Conservation (phyloP, 2,329 filamentous ascomycete genomes). For the Cladophialophora immunda region DNA sequence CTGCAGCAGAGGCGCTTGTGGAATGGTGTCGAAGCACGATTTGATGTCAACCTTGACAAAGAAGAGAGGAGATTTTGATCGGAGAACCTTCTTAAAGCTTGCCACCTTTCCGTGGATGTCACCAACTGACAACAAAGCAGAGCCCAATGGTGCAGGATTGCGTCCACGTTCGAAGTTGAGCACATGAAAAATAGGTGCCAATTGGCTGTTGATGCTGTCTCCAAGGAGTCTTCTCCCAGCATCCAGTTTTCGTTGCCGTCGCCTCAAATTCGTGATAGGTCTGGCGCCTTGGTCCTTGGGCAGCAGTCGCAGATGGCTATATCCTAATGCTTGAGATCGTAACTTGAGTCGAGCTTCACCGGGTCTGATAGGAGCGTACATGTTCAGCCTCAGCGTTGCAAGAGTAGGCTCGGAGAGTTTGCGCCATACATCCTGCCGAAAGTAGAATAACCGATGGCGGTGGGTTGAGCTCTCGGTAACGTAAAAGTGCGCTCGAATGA, state of each 20-base stretch:
- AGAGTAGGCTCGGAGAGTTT: conserved; percentile 77
- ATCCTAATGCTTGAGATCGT: conserved; percentile 72
- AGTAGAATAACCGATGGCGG: conserved; percentile 86
- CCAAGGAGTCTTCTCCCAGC: conserved; percentile 66
- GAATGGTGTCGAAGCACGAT: conserved; percentile 94
- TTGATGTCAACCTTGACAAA: conserved; percentile 94
- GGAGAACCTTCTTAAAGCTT: conserved; percentile 67
- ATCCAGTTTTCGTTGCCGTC: conserved; percentile 63
- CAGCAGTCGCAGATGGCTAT: conserved; percentile 79
- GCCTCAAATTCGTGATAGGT: conserved; percentile 85
- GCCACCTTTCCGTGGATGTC: conserved; percentile 81
- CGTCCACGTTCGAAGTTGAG: conserved; percentile 77
- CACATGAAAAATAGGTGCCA: conserved; percentile 78
- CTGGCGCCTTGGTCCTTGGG: conserved; percentile 81
- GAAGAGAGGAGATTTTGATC: conserved; percentile 64
- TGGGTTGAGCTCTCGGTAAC: conserved; percentile 88
- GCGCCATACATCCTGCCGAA: conserved; percentile 92
- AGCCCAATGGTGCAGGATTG: conserved; percentile 72
- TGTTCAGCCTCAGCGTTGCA: conserved; percentile 69
- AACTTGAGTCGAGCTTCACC: conserved; percentile 67
- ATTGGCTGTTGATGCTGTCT: conserved; percentile 72
- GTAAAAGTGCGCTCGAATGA: conserved; percentile 89
- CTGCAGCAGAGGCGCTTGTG: conserved; percentile 75
- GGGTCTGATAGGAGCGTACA: conserved; percentile 79
- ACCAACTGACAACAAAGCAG: conserved; percentile 80